Percentiles rank a stretch among this genome's conserved stretches.
phyloP scores from a whole-genome alignment of 345 rosid species.

The Lumnitzera racemosa region DNA sequence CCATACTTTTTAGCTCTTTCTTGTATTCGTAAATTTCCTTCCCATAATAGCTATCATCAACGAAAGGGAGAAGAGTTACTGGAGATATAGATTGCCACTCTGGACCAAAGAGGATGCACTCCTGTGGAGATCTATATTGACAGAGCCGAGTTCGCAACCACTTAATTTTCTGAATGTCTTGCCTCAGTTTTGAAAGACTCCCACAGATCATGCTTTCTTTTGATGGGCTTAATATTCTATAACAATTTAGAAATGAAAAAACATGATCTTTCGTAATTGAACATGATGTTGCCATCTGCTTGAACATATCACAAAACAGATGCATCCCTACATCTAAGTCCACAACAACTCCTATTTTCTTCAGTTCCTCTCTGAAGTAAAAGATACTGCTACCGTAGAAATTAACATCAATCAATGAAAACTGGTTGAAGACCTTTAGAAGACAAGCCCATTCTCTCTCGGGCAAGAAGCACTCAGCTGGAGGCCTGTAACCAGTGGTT shows the following conservation, averaged over 20 bases:
- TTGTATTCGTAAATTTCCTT: too few relatives aligned
- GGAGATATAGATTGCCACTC: constrained; percentile 50
- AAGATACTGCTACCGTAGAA: constrained; percentile 26
- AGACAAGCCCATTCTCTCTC: constrained; percentile 55
- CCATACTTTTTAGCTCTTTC: too few relatives aligned
- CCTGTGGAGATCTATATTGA: constrained; percentile 37
- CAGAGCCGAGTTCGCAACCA: constrained; percentile 63
- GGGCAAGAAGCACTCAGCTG: constrained; percentile 4
- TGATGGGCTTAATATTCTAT: constrained; percentile 24
- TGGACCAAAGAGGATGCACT: constrained; percentile 44
- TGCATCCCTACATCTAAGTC: constrained; percentile 40
- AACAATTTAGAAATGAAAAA: constrained; percentile 37
- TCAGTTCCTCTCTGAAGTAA: too few relatives aligned
- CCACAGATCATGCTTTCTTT: not conserved
- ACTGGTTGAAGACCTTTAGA: constrained; percentile 34
- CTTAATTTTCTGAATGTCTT: constrained; percentile 23
- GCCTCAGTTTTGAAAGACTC: constrained; percentile 26
- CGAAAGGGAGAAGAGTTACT: constrained; percentile 49
- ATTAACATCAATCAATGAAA: constrained; percentile 29
- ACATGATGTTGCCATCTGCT: constrained; percentile 22
- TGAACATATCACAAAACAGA: constrained; percentile 30
- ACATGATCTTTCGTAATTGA: constrained; percentile 27
- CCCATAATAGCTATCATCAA: constrained; percentile 18
- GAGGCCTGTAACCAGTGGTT: constrained; percentile 30
- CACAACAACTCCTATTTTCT: too few relatives aligned